Evolutionary conservation across 1,139 yeast species (phyloP), one percentile per base, ranked within the genome.

Genomic region (Pichia sp.): DNA sequence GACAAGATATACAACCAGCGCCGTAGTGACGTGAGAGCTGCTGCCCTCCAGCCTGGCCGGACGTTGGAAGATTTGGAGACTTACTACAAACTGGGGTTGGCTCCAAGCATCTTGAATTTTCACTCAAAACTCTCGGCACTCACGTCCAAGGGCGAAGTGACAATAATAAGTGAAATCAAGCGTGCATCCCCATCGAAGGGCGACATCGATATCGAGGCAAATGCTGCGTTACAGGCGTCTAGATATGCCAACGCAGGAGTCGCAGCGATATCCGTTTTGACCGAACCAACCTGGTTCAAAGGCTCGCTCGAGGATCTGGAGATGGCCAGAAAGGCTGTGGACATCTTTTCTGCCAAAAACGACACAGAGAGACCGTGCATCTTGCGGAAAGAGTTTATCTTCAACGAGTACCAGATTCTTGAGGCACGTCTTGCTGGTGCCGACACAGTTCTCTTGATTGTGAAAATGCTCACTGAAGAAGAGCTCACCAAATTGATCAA

Each of bases 181-280:
- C 82, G 99, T 59, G 99, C 99, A 0, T 90, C 97, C 4, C 99
- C 99, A n/a, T 92, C 98, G 0, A 93, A 93, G 72, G 99, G 99
- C 13, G 80, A 84, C 56, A 93, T 93, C 60, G 90, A 86, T 60
- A 70, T 85, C 41, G 71, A 75, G 47, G 95, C 90, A 1, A 88
- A 89, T 64, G 95, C 98, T 1, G 90, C 95, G 0, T 72, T 77
- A 23, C 98, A 90, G 70, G 97, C 93, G 1, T 69, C 78, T 52
- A 75, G 79, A 8, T 93, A 93, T 68, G 92, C 97, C 2, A 69
- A 72, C 5, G 83, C 90, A 29, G 97, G 97, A 3, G 96, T 96
- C 47, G 75, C 95, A 11, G 85, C 96, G 3, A 89, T 93, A 51
- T 90, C 97, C 1, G 96, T 93, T 7, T 77, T 93, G 62, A 93